Conservation (phyloP, 495 filamentous ascomycete species). For the Podospora appendiculata region DNA sequence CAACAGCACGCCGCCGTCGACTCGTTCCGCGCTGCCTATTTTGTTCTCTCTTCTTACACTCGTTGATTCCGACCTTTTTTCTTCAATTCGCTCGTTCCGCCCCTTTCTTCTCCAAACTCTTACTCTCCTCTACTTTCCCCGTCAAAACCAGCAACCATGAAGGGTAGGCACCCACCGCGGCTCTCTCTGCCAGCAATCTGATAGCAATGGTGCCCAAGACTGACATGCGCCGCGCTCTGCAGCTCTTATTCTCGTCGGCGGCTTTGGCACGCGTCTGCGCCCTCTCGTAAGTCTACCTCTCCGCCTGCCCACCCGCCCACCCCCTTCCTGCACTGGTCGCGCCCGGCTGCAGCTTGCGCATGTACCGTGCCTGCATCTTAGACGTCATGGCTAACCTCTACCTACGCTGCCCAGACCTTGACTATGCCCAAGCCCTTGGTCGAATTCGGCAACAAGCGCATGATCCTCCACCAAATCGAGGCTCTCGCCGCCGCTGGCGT, state of each 20-base stretch:
- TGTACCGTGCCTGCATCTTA: neutral
- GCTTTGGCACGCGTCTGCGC: slow-evolving; percentile 96
- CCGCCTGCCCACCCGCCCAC: slow-evolving; percentile 1
- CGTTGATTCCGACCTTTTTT: slow-evolving; percentile 16
- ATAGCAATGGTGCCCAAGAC: slow-evolving; percentile 2
- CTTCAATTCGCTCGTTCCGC: slow-evolving; percentile 18
- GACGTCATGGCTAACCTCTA: slow-evolving; percentile 14
- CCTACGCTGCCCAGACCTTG: slow-evolving; percentile 57
- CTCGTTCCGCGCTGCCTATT: neutral
- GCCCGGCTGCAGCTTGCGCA: neutral
- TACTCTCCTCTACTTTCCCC: slow-evolving; percentile 10
- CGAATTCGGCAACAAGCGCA: slow-evolving; percentile 96
- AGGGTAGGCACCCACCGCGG: slow-evolving; percentile 33
- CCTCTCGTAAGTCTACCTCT: slow-evolving; percentile 69
- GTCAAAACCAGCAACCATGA: slow-evolving; percentile 32
- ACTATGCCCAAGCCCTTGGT: slow-evolving; percentile 96
- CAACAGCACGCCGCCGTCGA: neutral
- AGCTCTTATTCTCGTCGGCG: slow-evolving; percentile 99
- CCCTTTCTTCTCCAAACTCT: slow-evolving; percentile 19
- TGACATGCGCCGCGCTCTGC: slow-evolving; percentile 21
- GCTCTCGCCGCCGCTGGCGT: slow-evolving; percentile 91
- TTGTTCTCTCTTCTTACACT: slow-evolving; percentile 24
- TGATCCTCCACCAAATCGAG: slow-evolving; percentile 98
- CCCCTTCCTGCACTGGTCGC: neutral
- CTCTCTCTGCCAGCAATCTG: neutral